Base-by-base conservation (phyloP, 1,139 yeast genomes). In the Yamadazyma triangularis region DNA sequence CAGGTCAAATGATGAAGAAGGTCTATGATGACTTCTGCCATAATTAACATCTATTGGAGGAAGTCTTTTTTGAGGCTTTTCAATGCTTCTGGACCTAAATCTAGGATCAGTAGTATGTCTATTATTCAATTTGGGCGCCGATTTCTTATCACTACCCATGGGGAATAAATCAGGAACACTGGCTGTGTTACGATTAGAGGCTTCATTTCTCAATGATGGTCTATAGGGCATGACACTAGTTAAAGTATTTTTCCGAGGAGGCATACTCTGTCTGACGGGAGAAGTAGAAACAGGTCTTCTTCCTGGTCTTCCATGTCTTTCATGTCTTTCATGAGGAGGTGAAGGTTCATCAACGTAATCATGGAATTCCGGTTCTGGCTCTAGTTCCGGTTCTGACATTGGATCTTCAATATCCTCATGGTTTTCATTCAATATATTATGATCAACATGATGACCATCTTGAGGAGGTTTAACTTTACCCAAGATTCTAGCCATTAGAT, bases 191-290 rank as follows among this genome's bases (percentile, higher is more conserved):
- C 36, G 24, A 13, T 9, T 18, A 26, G 39, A 18, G 21, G 24
- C 15, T 24, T 22, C 31, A 5, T 21, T 23, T 27, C 43, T 39
- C 9, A 32, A 20, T 18, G 36, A 45, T 11, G 50, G 41, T 25
- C 42, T 51, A 41, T 46, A 56, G 5, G 62, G 61, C 9, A 49
- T 39, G 4, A 54, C 50, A 24, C 43, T 45, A n/a, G 56, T 50
- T 8, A 46, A 27, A 5, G 56, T 47, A 28, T 41, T 47, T 36
- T 45, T 47, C 27, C 56, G 38, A 7, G 30, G 32, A 7, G 30
- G 32, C 11, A 25, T 25, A 10, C 37, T 32, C 13, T 25, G 16
- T 15, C 34, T 16, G 8, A 28, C 22, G 8, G 37, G 35, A 9
- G 40, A 33, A 7, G 19, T 10, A 9, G 34, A 27, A 24, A 22